phyloP scores from a whole-genome alignment of 805 yeast genomes.

The Saccharomycopsis malanga region DNA sequence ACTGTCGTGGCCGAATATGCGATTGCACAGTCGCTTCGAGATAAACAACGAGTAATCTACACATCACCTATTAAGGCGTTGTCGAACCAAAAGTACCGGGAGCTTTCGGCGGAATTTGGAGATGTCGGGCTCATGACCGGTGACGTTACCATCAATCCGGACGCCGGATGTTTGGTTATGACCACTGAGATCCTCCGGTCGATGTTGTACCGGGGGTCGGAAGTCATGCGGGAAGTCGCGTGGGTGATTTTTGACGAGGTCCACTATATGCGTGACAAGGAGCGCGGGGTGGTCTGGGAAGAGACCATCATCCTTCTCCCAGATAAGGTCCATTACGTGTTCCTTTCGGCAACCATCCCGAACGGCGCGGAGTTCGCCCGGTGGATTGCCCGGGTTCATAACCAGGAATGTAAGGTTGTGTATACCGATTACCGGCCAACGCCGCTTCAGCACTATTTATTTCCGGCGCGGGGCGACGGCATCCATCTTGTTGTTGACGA shows the following conservation, averaged over 20 bases:
- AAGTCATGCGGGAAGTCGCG: slow-evolving; percentile 96
- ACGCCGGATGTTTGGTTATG: slow-evolving; percentile 97
- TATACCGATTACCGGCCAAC: slow-evolving; percentile 99
- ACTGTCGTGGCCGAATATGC: slow-evolving; percentile 97
- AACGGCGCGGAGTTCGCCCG: slow-evolving; percentile 98
- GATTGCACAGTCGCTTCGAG: slow-evolving; percentile 87
- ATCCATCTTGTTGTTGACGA: slow-evolving; percentile 97
- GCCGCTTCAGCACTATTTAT: slow-evolving; percentile 92
- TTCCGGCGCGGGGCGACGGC: slow-evolving; percentile 99
- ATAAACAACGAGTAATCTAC: slow-evolving; percentile 88
- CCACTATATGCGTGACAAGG: slow-evolving; percentile 96
- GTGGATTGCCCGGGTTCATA: slow-evolving; percentile 94
- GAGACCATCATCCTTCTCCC: slow-evolving; percentile 94
- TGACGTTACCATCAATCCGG: slow-evolving; percentile 97
- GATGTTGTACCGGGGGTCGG: slow-evolving; percentile 96
- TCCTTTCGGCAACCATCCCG: slow-evolving; percentile 93
- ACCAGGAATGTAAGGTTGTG: slow-evolving; percentile 97
- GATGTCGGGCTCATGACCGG: slow-evolving; percentile 99
- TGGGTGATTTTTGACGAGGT: slow-evolving; percentile 99
- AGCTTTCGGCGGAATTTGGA: slow-evolving; percentile 83
- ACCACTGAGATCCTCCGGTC: slow-evolving; percentile 96
- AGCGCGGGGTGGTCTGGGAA: slow-evolving; percentile 99
- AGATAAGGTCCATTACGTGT: slow-evolving; percentile 90
- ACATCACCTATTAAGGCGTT: slow-evolving; percentile 94
- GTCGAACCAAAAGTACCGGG: slow-evolving; percentile 91